Base-by-base conservation (phyloP, 352 stramenopile species). In the Globisporangium takayamanum region DNA sequence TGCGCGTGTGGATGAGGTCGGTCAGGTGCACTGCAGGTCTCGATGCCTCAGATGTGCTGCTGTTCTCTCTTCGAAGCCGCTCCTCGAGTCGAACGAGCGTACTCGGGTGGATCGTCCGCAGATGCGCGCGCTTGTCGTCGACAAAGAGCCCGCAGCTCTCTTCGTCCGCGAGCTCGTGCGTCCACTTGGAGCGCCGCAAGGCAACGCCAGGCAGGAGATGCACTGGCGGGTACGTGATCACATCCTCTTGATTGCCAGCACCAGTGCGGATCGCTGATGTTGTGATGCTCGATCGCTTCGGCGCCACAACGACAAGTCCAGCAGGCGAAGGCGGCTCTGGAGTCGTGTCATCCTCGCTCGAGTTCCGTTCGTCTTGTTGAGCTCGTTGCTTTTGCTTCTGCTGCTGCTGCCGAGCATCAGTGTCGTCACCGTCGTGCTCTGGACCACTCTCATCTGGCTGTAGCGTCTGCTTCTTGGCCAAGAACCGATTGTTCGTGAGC, bases 21-120 rank as follows among this genome's bases (percentile, higher is more conserved):
- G 14, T 37, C 8, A 64, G 28, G 20, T 50, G 51, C 1, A 55
- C 26, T 1, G 16, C 5, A 3, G 33, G 10, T 10, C 6, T 41
- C 30, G 36, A 25, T 11, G 8, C 45, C 28, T 3, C 11, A 5
- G 4, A 7, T 14, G 44, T 28, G 3, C 5, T 42, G 30, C 10
- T 50, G 0, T 55, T 30, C 37, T 88, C 78, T 30, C 76, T 63
- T 18, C 62, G 53, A 8, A 86, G 62, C 41, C 78, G 67, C 44
- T 84, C 76, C 64, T 86, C 78, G 10, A 86, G 57, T 14, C 73
- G 72, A 59, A 81, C 50, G 15, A 86, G 57, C n/a, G 72, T 88
- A 50, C 72, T 88, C 16, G 60, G 56, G 15, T 81, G 66, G 42
- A 86, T 63, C 41, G 66, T 59, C 30, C 14, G 44, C 25, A 81